Conservation (phyloP, 495 filamentous ascomycete species). For the Mytilinidion resinicola region DNA sequence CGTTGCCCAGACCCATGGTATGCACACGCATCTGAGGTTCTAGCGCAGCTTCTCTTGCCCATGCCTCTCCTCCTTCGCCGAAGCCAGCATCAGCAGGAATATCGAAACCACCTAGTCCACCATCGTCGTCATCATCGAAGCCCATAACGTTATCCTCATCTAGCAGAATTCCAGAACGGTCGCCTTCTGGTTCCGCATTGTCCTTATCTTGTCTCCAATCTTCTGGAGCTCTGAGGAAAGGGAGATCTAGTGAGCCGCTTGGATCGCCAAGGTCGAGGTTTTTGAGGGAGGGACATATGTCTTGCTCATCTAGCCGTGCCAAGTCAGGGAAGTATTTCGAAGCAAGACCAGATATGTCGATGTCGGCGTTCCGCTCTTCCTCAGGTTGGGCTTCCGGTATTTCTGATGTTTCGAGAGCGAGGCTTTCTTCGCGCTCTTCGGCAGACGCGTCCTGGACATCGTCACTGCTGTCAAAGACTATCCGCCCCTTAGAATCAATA, state of each 20-base stretch:
- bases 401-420: constrained; percentile 34
- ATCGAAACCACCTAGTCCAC: constrained; percentile 66
- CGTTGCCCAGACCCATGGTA: constrained; percentile 43
- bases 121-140: constrained; percentile 72
- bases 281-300: constrained; percentile 92
- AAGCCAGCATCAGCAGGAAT: constrained; percentile 60
- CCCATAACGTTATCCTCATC: constrained; percentile 74
- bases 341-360: constrained; percentile 69
- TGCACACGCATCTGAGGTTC: constrained; percentile 57
- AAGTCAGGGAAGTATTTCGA: constrained; percentile 85
- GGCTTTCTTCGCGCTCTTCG: constrained; percentile 31
- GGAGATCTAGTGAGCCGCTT: constrained; percentile 77
- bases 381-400: constrained; percentile 37
- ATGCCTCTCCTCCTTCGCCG: constrained; percentile 69
- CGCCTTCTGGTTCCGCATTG: constrained; percentile 45
- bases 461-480: constrained; percentile 97
- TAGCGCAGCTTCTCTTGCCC: constrained; percentile 61
- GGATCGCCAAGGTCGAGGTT: constrained; percentile 83
- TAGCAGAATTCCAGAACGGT: constrained; percentile 74
- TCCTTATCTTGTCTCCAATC: constrained; percentile 59
- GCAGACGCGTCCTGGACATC: constrained; percentile 62
- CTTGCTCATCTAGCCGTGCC: constrained; percentile 66
- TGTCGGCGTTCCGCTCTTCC: constrained; percentile 55
- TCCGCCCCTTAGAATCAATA: constrained; percentile 84
- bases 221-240: constrained; percentile 84